These are phyloP conservation scores for Berberis vulgaris DNA, from an alignment of 164 flowering plant species.

Conservation along the genomic window DNA sequence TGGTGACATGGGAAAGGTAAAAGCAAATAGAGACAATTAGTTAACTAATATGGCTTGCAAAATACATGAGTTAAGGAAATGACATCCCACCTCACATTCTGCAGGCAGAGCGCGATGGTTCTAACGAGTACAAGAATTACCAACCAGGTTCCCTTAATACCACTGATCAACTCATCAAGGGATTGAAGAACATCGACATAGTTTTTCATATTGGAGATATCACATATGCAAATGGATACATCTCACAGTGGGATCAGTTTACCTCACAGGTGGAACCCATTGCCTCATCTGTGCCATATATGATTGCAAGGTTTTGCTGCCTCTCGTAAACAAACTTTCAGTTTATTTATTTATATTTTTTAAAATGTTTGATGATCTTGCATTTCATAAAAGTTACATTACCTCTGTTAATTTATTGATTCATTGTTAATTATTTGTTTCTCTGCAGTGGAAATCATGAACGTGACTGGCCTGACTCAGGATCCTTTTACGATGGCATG, in stretches of 20 bases:
- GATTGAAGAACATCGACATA: conserved; percentile 59
- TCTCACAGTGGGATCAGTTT: conserved; percentile 96
- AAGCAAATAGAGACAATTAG: neutral
- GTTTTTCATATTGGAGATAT: conserved; percentile 87
- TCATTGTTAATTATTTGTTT: neutral
- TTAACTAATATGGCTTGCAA: no score
- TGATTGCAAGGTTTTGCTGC: conserved; percentile 64
- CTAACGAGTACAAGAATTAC: conserved; percentile 65
- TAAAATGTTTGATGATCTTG: neutral
- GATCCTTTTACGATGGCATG: conserved; percentile 51
- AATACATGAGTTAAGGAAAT: neutral
- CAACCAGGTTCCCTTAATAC: conserved; percentile 86
- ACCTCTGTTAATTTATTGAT: no score
- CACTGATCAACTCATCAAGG: conserved; percentile 65
- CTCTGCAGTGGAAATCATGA: conserved; percentile 80
- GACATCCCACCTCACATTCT: conserved; percentile 5
- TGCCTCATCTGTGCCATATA: conserved; percentile 72
- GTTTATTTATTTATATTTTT: no score
- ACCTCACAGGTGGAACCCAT: conserved; percentile 79
- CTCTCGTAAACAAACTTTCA: neutral
- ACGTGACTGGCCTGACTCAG: conserved; percentile 82
- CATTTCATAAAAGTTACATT: neutral
- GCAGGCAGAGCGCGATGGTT: conserved; percentile 91
- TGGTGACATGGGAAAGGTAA: conserved; percentile 92
- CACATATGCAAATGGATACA: conserved; percentile 68